Evolutionary conservation across 106 monocot genomes (phyloP), one percentile per base, ranked within the genome.

Genomic region (Phalaenopsis equestris): DNA sequence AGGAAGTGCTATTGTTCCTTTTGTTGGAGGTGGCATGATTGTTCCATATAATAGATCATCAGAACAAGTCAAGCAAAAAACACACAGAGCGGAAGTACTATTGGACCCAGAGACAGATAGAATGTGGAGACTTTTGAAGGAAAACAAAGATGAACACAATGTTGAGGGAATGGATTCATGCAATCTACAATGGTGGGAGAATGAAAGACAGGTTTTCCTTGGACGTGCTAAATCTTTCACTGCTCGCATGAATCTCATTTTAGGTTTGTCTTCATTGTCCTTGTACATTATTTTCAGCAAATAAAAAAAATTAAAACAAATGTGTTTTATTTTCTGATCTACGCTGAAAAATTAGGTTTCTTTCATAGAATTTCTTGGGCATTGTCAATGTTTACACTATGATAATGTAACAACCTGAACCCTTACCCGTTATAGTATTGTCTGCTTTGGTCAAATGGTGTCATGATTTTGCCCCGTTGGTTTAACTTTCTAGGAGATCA

Each of bases 181-280:
- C 41, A 93, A 88, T 61, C 85, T 90, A 77, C 82, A 83, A 47
- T 85, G 87, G 86, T 93, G 93, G 96, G 84, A 88, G 77, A 77
- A 88, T 72, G 88, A 96, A 79, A 91, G 96, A 74, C 56, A 73
- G 17, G 81, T 88, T 24, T 96, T 93, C 56, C 85, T 75, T 72
- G 88, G 90, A 7, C 86, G 93, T 56, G 88, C 78, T 23, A 79
- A 91, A 70, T 85, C 86, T 42, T 96, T 96, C 76, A 93, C 91
- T 84, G 82, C 85, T 70, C 85, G 86, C 70, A 96, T 96, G 96
- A 89, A 86, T 73, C 88, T 90, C 48, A 79, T 96, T 61, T 91
- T 89, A 96, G 96, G 96, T 96, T 80, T 56, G 45, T 36, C 49
- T 8, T 3, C 57, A 75, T 42, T 67, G 0, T 4, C 55, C 72